Evolutionary conservation across 768 basidiomycete species (phyloP), one percentile per base, ranked within the genome.

Genomic region (Hydnum rufescens): DNA sequence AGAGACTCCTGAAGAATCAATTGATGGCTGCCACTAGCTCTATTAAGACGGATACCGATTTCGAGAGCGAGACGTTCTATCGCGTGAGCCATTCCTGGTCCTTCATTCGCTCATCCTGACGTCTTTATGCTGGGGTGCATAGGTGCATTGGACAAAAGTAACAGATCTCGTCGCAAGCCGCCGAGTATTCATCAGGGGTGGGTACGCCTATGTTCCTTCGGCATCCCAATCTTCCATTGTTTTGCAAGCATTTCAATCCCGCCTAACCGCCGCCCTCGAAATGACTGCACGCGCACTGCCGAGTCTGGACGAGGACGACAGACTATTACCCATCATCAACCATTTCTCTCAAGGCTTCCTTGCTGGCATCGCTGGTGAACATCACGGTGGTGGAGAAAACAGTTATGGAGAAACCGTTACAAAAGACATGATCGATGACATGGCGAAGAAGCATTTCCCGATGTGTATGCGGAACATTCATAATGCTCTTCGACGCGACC

Each of bases 111-210:
- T 25, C 23, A 29, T 4, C 42, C 28, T 39, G 42, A 55, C 31
- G 13, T 13, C 13, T 16, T 13, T 47, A 8, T 26, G 8, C 25
- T 16, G 5, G 2, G 16, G 42, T 26, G 4, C 3, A 32, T 47
- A 95, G 90, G 90, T 96, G n/a, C 80, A 75, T 64, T 99, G 95
- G 95, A 90, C 82, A 8, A 78, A 81, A 56, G 92, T 97, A 2
- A 87, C 88, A 3, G 89, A 95, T 64, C 74, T 99, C 1, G 82
- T 99, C 4, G 82, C 81, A 55, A 77, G 73, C 60, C 71, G 93
- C 19, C 73, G 71, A 43, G 86, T 96, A 1, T 77, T 86, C 55
- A 67, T 99, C 34, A 72, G 71, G 55, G 71, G 68, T 4, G 93
- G 92, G 1, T 79, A 78, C 71, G 92, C 92, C n/a, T 96, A 86